Evolutionary conservation across 116 monocot genomes (phyloP).

Genomic region (Posidonia oceanica): DNA sequence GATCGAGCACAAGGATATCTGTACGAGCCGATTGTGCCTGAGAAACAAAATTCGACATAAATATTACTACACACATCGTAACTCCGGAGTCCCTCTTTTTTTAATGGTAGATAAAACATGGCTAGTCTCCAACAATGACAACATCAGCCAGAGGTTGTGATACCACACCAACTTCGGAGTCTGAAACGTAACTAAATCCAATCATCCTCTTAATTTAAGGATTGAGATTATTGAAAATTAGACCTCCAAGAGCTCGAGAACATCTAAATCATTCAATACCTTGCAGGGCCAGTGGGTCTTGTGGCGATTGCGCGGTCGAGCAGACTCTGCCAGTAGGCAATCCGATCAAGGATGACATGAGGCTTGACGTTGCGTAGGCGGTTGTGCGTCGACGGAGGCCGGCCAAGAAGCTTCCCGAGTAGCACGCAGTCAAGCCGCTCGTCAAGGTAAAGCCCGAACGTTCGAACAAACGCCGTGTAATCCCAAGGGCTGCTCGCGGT

Average conservation of each 20-base stretch:
- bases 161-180: no score
- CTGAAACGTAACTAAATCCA: no score
- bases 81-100: neutral
- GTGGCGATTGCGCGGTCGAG: constrained; percentile 29
- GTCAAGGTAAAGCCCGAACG: constrained; percentile 50
- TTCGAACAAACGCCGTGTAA: constrained; percentile 65
- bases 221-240: no score
- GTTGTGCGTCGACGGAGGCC: constrained; percentile 3
- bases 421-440: constrained; percentile 37
- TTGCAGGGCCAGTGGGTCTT: constrained; percentile 26
- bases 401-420: constrained; percentile 26
- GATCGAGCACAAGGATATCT: constrained; percentile 18
- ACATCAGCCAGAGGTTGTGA: no score
- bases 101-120: no score
- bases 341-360: constrained; percentile 10
- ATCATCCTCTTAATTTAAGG: no score
- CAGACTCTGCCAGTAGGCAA: constrained; percentile 24
- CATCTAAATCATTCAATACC: neutral
- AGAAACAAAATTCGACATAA: neutral
- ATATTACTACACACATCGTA: neutral
- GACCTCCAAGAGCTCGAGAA: neutral
- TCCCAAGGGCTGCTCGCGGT: constrained; percentile 21
- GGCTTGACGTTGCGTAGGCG: constrained; percentile 14
- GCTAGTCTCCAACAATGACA: no score
- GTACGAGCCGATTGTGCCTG: constrained; percentile 18